Percentiles rank a stretch among this genome's conserved stretches.
Conservation (phyloP, 2,329 filamentous ascomycete genomes). For the Alternaria brassicicola region DNA sequence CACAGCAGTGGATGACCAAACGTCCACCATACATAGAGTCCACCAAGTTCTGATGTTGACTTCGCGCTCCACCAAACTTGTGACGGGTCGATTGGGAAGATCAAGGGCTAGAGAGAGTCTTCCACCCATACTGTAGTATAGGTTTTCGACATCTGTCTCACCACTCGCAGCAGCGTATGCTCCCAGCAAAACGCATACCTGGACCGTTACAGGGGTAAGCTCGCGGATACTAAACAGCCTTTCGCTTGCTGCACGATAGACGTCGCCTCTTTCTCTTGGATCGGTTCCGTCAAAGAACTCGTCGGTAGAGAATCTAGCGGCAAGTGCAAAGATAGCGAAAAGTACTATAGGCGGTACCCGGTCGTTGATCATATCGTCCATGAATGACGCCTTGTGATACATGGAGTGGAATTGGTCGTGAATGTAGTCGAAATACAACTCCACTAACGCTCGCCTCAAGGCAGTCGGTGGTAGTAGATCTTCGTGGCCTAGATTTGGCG, state of each 20-base stretch:
- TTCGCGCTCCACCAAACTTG: slow-evolving; percentile 29
- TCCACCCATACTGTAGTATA: slow-evolving; percentile 31
- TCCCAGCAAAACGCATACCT: slow-evolving; percentile 27
- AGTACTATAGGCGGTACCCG: slow-evolving; percentile 25
- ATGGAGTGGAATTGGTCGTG: slow-evolving; percentile 35
- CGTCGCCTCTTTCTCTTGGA: slow-evolving; percentile 26
- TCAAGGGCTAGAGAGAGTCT: slow-evolving; percentile 31
- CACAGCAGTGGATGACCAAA: slow-evolving; percentile 34
- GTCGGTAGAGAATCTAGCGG: slow-evolving; percentile 26
- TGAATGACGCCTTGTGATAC: slow-evolving; percentile 29
- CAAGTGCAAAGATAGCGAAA: slow-evolving; percentile 29
- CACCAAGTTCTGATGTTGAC: slow-evolving; percentile 35
- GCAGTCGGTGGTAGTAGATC: slow-evolving; percentile 25
- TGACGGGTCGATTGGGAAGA: slow-evolving; percentile 26
- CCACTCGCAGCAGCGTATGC: slow-evolving; percentile 33
- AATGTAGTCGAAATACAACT: slow-evolving; percentile 34
- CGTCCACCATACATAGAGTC: slow-evolving; percentile 35
- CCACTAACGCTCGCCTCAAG: slow-evolving; percentile 23
- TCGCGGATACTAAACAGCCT: slow-evolving; percentile 27
- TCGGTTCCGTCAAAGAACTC: slow-evolving; percentile 20
- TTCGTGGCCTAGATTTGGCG: slow-evolving; percentile 9
- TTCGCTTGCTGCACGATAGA: slow-evolving; percentile 25
- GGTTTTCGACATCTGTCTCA: slow-evolving; percentile 32
- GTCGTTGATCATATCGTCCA: slow-evolving; percentile 23
- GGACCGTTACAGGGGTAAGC: slow-evolving; percentile 23